Percentiles rank a stretch among this genome's conserved stretches.
Conservation (phyloP, 176 grass and related monocot genomes). For the Carex myosuroides region DNA sequence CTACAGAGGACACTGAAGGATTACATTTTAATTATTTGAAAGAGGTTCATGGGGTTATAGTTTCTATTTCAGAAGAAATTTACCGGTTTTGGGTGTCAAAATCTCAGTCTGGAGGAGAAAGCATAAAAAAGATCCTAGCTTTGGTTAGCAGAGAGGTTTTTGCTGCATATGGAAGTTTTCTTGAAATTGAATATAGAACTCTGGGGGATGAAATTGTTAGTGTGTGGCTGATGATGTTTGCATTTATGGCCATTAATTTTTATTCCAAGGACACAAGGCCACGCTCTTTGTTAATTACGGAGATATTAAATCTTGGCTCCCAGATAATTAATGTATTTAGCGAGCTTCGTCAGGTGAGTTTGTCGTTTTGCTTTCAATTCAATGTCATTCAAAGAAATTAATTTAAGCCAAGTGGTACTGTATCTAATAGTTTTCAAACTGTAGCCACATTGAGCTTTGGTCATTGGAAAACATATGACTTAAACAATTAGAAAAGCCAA, state of each 20-base stretch:
- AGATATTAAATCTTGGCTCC: constrained; percentile 60
- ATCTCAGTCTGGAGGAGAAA: constrained; percentile 38
- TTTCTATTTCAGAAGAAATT: constrained; percentile 60
- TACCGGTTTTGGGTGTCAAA: constrained; percentile 73
- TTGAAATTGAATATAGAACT: constrained; percentile 91
- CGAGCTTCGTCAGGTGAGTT: constrained; percentile 94
- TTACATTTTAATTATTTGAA: constrained; percentile 80
- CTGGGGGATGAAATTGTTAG: constrained; percentile 53
- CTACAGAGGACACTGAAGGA: constrained; percentile 76
- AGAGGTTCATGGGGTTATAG: constrained; percentile 48
- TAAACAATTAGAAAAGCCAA: background rate
- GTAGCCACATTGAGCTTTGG: background rate
- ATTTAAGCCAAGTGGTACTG: background rate
- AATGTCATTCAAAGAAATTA: no score
- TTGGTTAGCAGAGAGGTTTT: constrained; percentile 65
- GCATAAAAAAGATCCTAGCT: constrained; percentile 68
- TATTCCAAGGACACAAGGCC: constrained; percentile 57
- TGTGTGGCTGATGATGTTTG: constrained; percentile 83
- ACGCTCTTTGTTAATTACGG: constrained; percentile 46
- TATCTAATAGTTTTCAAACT: constrained; percentile 1
- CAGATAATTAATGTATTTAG: constrained; percentile 70
- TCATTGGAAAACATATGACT: background rate
- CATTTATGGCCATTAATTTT: constrained; percentile 61
- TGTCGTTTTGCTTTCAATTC: constrained; percentile 2
- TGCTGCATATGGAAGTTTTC: constrained; percentile 50